Percentiles rank a stretch among this genome's conserved stretches.
Evolutionary conservation across 495 filamentous ascomycete genomes (phyloP).

Genomic region (Pseudoneurospora amorphoporcata): DNA sequence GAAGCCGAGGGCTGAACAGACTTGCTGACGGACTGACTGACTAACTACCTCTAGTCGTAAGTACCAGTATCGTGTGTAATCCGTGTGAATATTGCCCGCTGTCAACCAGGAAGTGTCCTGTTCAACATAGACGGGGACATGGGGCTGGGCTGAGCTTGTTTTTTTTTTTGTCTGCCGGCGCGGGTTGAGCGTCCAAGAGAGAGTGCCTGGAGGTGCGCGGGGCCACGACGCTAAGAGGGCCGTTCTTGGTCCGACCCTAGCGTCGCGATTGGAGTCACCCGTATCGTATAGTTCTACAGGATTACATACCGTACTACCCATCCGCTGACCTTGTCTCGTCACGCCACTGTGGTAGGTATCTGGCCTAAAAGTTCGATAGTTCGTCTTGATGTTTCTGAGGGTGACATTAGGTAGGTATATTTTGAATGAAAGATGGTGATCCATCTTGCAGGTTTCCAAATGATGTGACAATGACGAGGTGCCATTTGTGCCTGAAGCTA

Average conservation of each 20-base stretch:
- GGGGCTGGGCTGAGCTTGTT: not conserved
- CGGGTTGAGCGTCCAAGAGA: constrained; percentile 2
- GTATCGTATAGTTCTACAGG: not conserved
- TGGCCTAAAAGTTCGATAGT: not conserved
- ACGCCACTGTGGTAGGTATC: not conserved
- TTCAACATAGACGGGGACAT: constrained; percentile 9
- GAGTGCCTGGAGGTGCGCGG: constrained; percentile 17
- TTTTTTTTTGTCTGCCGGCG: not conserved
- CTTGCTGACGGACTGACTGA: not conserved
- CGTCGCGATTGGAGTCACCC: not conserved
- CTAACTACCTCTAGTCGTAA: not conserved
- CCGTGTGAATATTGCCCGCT: not conserved
- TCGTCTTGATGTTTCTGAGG: not conserved
- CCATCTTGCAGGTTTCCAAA: not conserved
- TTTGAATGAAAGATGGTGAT: not conserved
- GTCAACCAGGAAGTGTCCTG: constrained; percentile 1
- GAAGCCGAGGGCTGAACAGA: not conserved
- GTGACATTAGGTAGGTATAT: no score
- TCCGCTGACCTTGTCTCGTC: not conserved
- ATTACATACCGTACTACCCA: not conserved
- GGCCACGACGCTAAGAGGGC: not conserved
- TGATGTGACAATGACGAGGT: not conserved
- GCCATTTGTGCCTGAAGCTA: not conserved
- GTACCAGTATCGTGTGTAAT: not conserved
- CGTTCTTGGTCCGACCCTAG: not conserved